Base-by-base conservation (phyloP, 352 stramenopile genomes). In the Pythium coloratum region DNA sequence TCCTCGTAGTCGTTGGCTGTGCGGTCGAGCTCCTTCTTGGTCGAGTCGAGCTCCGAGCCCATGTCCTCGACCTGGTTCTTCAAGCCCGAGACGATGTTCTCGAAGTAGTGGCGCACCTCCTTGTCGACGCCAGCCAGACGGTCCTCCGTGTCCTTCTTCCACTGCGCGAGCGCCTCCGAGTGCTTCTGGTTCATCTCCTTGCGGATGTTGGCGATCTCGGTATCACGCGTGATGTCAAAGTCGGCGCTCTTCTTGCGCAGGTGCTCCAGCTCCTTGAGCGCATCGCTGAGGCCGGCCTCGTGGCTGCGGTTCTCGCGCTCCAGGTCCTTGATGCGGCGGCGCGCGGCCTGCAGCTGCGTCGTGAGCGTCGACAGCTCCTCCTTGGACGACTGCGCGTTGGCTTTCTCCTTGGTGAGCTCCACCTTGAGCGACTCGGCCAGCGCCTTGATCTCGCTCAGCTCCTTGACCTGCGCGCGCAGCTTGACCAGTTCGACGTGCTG, bases 1-100 rank as follows among this genome's bases (percentile, higher is more conserved):
- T 92, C 84, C 44, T 94, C 84, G 66, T 92, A 94, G 63, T 94
- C 86, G 59, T 72, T 91, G 24, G 82, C 80, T 30, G 86, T 95
- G 44, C 82, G 83, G 34, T 95, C 83, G 18, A 92, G 69, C 62
- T 95, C 84, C 56, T 76, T 77, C 64, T 90, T 91, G 33, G 84
- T 89, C 58, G 74, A 81, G 33, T 92, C 82, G 8, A 92, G 55
- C 56, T 94, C 86, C 3, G 54, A 28, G 49, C 67, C 74, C 32
- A 91, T 65, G 59, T 92, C 84, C 20, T 87, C 78, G 10, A 91
- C 70, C 68, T 94, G 86, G 51, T 44, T 80, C 56, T 89, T 78
- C 49, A 88, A 72, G 30, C 78, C 77, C 13, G 54, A 53, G 14
- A 88, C 75, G 5, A 91, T 67, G 38, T 67, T 81, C 57, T 86